Base-by-base conservation (phyloP, 768 basidiomycete species). In the Tricholoma terreum region DNA sequence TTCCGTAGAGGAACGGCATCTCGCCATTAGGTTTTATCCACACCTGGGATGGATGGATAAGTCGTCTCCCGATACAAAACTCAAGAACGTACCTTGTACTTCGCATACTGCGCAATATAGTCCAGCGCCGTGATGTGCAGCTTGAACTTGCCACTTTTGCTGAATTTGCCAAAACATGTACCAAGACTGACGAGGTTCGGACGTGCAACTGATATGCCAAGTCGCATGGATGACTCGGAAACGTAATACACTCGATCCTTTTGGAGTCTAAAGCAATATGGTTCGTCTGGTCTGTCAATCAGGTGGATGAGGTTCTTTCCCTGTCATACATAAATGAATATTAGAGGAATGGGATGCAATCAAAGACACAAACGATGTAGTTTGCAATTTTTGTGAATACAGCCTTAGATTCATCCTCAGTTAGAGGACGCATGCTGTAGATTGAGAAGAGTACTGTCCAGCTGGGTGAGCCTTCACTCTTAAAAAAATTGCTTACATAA, bases 1-100 rank as follows among this genome's bases (percentile, higher is more conserved):
- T 99, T 56, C 97, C 97, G 67, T 99, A 99, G 35, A 99, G 76
- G 81, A 96, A 99, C 1, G 97, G 97, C 89, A 99, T 96, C 75
- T 99, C 97, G 67, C 97, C 97, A 62, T 98, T 96, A 22, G 95
- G 89, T 73, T 99, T 99, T 70, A 99, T 94, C 97, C 97, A 99
- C 15, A 98, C 84, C 96, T 98, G 58, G 4, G 31, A 52, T 21
- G 40, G 58, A 15, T 21, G 56, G 34, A 56, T 40, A 36, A 58
- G 24, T 57, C 14, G 9, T 33, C 12, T 22, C 15, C n/a, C 22
- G 12, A 27, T 35, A 46, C 30, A 17, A 27, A 9, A n/a, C 30
- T 35, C 50, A 55, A 9, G 46, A 10, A 56, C 76, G 54, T 59
- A 94, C 97, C 83, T 99, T 99, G 80, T 94, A 92, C 74, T 96